A percentile compares a stretch with the other conserved stretches of the same genome.
phyloP scores from a whole-genome alignment of 176 grass and related monocot genomes.

The Sorghum bicolor region DNA sequence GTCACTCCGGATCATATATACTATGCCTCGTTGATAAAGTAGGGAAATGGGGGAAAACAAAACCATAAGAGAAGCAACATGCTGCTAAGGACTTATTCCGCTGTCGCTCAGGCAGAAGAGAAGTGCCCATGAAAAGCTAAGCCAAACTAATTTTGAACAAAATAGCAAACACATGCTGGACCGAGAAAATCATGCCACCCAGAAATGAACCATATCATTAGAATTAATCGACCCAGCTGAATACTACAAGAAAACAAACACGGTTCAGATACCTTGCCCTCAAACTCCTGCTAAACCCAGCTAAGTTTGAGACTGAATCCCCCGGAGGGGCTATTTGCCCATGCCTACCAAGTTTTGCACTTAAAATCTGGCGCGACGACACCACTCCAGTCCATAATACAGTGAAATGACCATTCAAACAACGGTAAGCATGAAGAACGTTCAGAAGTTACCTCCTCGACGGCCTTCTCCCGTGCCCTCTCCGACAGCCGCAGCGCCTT shows the following conservation, averaged over 20 bases:
- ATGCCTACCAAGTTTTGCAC: background rate
- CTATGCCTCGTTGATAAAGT: background rate
- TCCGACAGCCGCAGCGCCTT: conserved; percentile 84
- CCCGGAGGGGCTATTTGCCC: background rate
- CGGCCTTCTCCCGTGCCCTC: conserved; percentile 84
- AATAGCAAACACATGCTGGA: background rate
- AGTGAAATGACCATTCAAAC: background rate
- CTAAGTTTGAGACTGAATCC: background rate
- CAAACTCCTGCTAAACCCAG: background rate
- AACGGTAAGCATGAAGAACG: background rate
- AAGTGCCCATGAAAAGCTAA: background rate
- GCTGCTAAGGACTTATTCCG: background rate
- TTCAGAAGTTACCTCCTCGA: conserved; percentile 68
- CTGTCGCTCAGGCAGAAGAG: background rate
- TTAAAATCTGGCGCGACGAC: background rate
- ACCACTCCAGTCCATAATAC: background rate
- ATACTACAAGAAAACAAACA: background rate
- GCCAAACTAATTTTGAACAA: background rate
- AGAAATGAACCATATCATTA: background rate
- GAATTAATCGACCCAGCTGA: background rate
- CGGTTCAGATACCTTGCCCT: background rate
- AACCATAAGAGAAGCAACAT: background rate
- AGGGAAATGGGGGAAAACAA: background rate
- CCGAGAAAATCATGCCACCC: background rate
- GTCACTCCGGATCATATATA: background rate